Conservation (phyloP, 2,329 filamentous ascomycete species). For the Graphilbum sp. region DNA sequence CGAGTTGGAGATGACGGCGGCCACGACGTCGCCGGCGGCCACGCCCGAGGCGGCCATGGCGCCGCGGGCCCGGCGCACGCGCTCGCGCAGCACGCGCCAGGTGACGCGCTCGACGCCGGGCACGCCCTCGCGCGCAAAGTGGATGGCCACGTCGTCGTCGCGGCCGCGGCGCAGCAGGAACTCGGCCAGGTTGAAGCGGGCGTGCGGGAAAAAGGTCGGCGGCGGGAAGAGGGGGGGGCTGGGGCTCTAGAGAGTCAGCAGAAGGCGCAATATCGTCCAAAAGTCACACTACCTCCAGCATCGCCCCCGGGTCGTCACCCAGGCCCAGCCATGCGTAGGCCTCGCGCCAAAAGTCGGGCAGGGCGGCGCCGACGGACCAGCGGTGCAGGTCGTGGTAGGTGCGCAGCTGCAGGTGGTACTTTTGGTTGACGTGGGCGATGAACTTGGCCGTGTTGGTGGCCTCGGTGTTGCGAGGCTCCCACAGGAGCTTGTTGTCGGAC, state of each 20-base stretch:
- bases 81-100: conserved; percentile 2
- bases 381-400: conserved; percentile 3
- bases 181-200: conserved; percentile 3
- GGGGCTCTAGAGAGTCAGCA: not conserved
- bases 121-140: conserved; percentile 31
- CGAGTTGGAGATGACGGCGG: conserved; percentile 6
- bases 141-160: conserved; percentile 22
- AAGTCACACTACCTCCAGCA: not conserved
- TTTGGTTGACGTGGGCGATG: conserved; percentile 1
- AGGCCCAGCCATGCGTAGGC: conserved; percentile 3
- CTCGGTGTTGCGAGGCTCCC: not conserved
- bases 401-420: conserved; percentile 1
- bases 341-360: conserved; percentile 3
- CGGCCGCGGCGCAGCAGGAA: conserved; percentile 2
- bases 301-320: not conserved
- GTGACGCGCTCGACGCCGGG: conserved; percentile 16
- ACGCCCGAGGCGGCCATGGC: conserved; percentile 2
- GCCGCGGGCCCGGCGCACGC: not conserved
- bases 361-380: conserved; percentile 3
- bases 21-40: conserved; percentile 4
- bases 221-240: conserved; percentile 1
- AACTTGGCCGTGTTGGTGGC: conserved; percentile 3
- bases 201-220: conserved; percentile 4
- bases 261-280: not conserved
- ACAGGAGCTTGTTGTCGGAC: not conserved